These are phyloP conservation scores for Phytophthora sp. DNA, from an alignment of 352 stramenopile species.

Conservation along the genomic window DNA sequence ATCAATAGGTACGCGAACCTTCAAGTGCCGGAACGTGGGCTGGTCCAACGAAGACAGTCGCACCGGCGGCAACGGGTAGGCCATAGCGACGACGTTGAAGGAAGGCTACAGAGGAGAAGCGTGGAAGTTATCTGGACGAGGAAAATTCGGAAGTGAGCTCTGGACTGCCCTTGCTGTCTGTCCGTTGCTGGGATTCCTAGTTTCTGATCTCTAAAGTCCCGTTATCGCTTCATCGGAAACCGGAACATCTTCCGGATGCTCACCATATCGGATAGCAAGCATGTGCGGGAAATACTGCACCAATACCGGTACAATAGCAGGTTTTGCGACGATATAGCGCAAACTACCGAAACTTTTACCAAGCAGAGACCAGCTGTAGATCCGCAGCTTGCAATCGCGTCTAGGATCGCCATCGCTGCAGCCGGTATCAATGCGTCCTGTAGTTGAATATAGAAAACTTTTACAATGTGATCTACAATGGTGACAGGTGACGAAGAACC, in stretches of 20 bases:
- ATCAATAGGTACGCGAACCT: not conserved
- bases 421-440: too few relatives aligned
- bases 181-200: not conserved
- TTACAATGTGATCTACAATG: too few relatives aligned
- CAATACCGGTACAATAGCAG: too few relatives aligned
- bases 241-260: slow-evolving; percentile 15
- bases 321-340: too few relatives aligned
- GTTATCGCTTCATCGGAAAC: slow-evolving; percentile 6
- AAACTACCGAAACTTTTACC: too few relatives aligned
- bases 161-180: not conserved
- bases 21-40: not conserved
- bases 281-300: too few relatives aligned
- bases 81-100: not conserved
- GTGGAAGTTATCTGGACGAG: not conserved
- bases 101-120: not conserved
- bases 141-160: not conserved
- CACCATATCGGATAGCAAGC: too few relatives aligned
- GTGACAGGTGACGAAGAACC: too few relatives aligned
- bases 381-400: too few relatives aligned
- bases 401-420: too few relatives aligned
- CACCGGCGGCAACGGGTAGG: not conserved
- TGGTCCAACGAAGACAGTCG: not conserved
- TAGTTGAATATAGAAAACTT: too few relatives aligned
- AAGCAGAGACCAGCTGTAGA: too few relatives aligned
- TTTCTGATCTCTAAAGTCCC: not conserved